These are phyloP conservation scores for Avena atlantica DNA, from an alignment of 176 grass and related monocot genomes.

Conservation along the genomic window DNA sequence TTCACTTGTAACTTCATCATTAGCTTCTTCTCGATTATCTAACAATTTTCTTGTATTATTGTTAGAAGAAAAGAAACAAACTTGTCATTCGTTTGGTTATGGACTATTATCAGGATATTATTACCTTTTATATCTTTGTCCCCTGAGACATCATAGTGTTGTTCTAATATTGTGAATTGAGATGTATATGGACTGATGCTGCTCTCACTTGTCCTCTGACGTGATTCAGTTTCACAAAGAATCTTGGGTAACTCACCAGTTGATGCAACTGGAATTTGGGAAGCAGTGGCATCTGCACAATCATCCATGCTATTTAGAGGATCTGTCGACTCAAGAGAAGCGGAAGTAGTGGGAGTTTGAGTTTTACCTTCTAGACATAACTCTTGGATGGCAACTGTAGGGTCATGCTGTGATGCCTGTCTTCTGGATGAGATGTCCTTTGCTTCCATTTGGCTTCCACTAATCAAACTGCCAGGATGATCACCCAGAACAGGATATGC, in stretches of 20 bases:
- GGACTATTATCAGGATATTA: slow-evolving; percentile 16
- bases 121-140: slow-evolving; percentile 45
- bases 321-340: slow-evolving; percentile 25
- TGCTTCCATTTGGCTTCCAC: slow-evolving; percentile 29
- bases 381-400: slow-evolving; percentile 18
- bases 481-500: slow-evolving; percentile 29
- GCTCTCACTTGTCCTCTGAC: slow-evolving; percentile 3
- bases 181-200: slow-evolving; percentile 31
- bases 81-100: slow-evolving; percentile 16
- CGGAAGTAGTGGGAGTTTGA: background rate
- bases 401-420: background rate
- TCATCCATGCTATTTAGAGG: slow-evolving; percentile 26
- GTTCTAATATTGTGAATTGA: slow-evolving; percentile 51
- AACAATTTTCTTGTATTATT: background rate
- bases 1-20: slow-evolving; percentile 34
- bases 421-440: background rate
- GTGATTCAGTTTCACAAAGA: slow-evolving; percentile 42
- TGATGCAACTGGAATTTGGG: slow-evolving; percentile 37
- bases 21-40: slow-evolving; percentile 36
- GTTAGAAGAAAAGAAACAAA: slow-evolving; percentile 34
- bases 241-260: slow-evolving; percentile 21
- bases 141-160: slow-evolving; percentile 43
- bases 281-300: slow-evolving; percentile 43
- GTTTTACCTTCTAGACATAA: slow-evolving; percentile 47
- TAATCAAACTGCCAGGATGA: slow-evolving; percentile 20